These are phyloP conservation scores for Aquilaria agallochum DNA, from an alignment of 441 rosid species.

Conservation along the genomic window DNA sequence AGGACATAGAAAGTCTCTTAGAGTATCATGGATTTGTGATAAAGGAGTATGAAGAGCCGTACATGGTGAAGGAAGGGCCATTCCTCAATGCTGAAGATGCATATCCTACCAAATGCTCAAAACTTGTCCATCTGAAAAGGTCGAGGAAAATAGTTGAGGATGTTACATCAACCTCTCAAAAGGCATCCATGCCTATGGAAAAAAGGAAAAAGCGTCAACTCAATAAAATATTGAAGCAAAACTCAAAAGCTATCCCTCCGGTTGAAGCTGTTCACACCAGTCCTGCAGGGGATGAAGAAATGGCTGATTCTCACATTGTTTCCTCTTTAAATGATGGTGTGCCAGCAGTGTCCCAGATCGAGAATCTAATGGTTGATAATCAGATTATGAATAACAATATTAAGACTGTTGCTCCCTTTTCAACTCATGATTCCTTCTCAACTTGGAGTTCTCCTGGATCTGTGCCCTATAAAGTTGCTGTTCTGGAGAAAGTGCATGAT, in stretches of 20 bases:
- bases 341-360: constrained; percentile 24
- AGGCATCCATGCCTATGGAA: constrained; percentile 26
- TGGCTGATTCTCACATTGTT: constrained; percentile 34
- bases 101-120: constrained; percentile 79
- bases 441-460: constrained; percentile 35
- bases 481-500: constrained; percentile 28
- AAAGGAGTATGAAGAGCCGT: constrained; percentile 86
- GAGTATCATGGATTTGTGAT: constrained; percentile 75
- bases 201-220: constrained; percentile 32
- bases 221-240: constrained; percentile 26
- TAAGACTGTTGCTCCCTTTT: constrained; percentile 23
- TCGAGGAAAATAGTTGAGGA: constrained; percentile 62
- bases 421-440: constrained; percentile 32
- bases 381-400: constrained; percentile 25
- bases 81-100: constrained; percentile 76
- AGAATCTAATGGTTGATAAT: constrained; percentile 28
- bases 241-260: constrained; percentile 25
- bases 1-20: constrained; percentile 65
- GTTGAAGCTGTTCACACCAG: constrained; percentile 29
- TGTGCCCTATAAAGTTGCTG: constrained; percentile 27
- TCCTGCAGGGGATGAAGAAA: constrained; percentile 37
- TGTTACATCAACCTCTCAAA: constrained; percentile 42
- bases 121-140: constrained; percentile 79
- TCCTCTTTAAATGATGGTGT: constrained; percentile 33
- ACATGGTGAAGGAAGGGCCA: constrained; percentile 89